Percentiles rank a stretch among this genome's conserved stretches.
phyloP scores from a whole-genome alignment of 1,284 basidiomycete genomes.

The Marasmius fiardii region DNA sequence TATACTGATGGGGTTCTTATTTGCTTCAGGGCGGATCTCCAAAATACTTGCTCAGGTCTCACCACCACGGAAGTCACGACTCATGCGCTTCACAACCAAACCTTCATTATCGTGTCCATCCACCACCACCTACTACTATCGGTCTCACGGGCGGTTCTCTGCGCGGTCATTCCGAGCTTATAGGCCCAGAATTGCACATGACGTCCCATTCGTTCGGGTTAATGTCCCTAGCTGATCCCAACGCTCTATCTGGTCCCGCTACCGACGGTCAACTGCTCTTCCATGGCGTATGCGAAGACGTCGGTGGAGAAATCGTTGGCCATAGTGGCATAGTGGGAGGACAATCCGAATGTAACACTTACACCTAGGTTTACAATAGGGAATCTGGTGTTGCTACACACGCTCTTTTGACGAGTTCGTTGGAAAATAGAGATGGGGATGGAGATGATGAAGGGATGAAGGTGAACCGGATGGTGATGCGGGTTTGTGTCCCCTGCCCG shows the following conservation, averaged over 20 bases:
- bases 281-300: slow-evolving; percentile 23
- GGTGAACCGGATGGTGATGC: no score
- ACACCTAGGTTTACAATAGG: slow-evolving; percentile 33
- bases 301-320: neutral
- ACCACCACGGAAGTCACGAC: neutral
- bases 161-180: slow-evolving; percentile 11
- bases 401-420: no score
- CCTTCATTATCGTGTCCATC: neutral
- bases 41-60: neutral
- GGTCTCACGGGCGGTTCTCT: slow-evolving; percentile 5
- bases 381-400: no score
- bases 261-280: slow-evolving; percentile 61
- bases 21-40: neutral
- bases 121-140: neutral
- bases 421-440: no score
- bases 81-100: neutral
- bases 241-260: slow-evolving; percentile 56
- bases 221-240: slow-evolving; percentile 68
- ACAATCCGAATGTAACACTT: slow-evolving; percentile 44
- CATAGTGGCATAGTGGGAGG: slow-evolving; percentile 8
- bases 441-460: no score
- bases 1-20: neutral
- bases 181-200: slow-evolving; percentile 21
- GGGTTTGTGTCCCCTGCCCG: no score
- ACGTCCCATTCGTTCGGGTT: slow-evolving; percentile 68